These are phyloP conservation scores for Herpotrichia juniperi DNA, from an alignment of 2,329 filamentous ascomycete species.

Conservation along the genomic window DNA sequence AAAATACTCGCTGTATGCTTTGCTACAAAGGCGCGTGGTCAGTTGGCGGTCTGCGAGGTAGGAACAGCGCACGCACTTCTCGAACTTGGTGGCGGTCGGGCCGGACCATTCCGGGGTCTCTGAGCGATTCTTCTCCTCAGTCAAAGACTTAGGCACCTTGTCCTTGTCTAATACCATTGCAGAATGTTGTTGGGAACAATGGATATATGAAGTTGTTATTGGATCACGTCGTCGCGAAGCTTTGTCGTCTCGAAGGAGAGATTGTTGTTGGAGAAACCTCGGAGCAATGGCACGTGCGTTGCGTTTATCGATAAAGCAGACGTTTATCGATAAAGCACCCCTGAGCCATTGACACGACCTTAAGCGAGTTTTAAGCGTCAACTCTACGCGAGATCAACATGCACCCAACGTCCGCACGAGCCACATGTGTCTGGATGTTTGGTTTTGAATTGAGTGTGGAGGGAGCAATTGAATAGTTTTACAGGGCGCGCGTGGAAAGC, in stretches of 20 bases:
- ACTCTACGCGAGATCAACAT: constrained; percentile 16
- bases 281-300: constrained; percentile 3
- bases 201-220: constrained; percentile 9
- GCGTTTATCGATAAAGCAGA: constrained; percentile 8
- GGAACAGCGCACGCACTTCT: constrained; percentile 38
- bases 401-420: constrained; percentile 3
- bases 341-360: no score
- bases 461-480: background rate
- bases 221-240: constrained; percentile 9
- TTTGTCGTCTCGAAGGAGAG: constrained; percentile 6
- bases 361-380: no score
- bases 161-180: constrained; percentile 20
- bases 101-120: constrained; percentile 31
- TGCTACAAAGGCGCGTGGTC: constrained; percentile 60
- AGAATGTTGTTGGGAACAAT: background rate
- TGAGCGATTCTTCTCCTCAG: no score
- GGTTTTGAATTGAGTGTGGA: background rate
- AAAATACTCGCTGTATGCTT: constrained; percentile 86
- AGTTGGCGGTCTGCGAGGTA: constrained; percentile 10
- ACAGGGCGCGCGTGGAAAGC: background rate
- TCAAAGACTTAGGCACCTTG: constrained; percentile 6
- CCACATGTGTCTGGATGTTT: background rate
- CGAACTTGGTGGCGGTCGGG: constrained; percentile 47
- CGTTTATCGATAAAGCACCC: constrained; percentile 10
- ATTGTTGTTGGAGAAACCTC: constrained; percentile 15